Conservation (phyloP, 305 asterid species). For the Fraxinus xanthoxyloides region DNA sequence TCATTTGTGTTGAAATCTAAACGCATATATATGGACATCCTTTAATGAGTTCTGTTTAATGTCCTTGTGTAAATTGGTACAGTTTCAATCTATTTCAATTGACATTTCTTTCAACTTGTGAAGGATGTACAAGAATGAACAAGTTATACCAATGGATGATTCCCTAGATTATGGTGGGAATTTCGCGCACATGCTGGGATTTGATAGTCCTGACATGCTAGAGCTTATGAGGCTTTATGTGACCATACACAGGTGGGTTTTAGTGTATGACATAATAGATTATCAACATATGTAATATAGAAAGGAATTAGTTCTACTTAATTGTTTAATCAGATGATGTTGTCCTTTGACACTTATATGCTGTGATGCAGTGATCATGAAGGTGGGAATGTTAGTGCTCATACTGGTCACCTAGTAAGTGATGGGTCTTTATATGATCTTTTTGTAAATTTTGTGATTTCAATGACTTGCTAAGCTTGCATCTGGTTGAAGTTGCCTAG, state of each 20-base stretch:
- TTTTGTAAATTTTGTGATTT: conserved; percentile 6
- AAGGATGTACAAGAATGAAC: conserved; percentile 75
- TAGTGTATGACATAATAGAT: background rate
- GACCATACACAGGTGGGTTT: conserved; percentile 72
- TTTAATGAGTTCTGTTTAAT: background rate
- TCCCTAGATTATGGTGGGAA: conserved; percentile 81
- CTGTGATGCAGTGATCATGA: conserved; percentile 69
- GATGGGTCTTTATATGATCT: conserved; percentile 1
- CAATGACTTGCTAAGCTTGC: background rate
- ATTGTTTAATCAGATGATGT: conserved; percentile 7
- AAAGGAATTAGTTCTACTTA: background rate
- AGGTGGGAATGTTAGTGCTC: conserved; percentile 96
- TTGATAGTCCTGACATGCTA: conserved; percentile 75
- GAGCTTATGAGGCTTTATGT: conserved; percentile 97
- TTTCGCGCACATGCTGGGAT: conserved; percentile 87
- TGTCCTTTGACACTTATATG: conserved; percentile 8
- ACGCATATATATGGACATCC: background rate
- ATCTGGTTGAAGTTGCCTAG: conserved; percentile 14
- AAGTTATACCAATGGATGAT: conserved; percentile 57
- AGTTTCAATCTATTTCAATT: background rate
- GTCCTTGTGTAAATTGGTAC: background rate
- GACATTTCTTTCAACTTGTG: conserved; percentile 26
- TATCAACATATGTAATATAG: background rate
- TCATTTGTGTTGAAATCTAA: background rate
- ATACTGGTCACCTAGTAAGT: conserved; percentile 88